A percentile compares a stretch with the other conserved stretches of the same genome.
These are phyloP conservation scores for Glycine latifolia DNA, from an alignment of 306 rosid genomes.

Conservation along the genomic window DNA sequence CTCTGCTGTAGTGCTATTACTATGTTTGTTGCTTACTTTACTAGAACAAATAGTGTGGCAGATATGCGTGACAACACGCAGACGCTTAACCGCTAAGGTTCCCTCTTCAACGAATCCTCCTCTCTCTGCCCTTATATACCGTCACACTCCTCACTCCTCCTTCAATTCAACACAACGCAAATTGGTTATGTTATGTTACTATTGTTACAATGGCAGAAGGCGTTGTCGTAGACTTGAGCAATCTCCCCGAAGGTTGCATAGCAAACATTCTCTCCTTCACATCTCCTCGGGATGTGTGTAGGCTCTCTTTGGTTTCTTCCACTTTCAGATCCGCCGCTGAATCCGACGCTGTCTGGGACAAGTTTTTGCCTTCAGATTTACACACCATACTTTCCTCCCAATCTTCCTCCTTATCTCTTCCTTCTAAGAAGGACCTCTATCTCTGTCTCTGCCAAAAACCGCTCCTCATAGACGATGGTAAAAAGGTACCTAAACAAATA, in stretches of 20 bases:
- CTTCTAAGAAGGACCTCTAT: slow-evolving; percentile 69
- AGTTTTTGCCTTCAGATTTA: slow-evolving; percentile 65
- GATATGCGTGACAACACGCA: neutral
- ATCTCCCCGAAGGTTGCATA: slow-evolving; percentile 76
- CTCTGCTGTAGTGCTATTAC: too few relatives aligned
- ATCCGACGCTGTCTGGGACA: slow-evolving; percentile 77
- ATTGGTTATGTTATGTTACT: too few relatives aligned
- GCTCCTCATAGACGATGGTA: slow-evolving; percentile 65
- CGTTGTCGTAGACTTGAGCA: slow-evolving; percentile 20
- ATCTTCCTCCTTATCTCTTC: neutral
- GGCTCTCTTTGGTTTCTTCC: slow-evolving; percentile 59
- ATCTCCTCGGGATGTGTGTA: slow-evolving; percentile 69
- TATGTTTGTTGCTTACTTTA: too few relatives aligned
- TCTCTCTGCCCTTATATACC: too few relatives aligned
- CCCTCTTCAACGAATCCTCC: too few relatives aligned
- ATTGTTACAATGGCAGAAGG: too few relatives aligned
- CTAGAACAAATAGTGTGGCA: slow-evolving; percentile 22
- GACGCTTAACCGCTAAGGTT: slow-evolving; percentile 49
- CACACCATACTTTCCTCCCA: slow-evolving; percentile 18
- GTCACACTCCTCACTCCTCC: too few relatives aligned
- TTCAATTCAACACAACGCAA: too few relatives aligned
- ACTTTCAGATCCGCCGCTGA: slow-evolving; percentile 78
- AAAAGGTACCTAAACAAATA: slow-evolving; percentile 53
- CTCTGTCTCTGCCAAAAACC: slow-evolving; percentile 60
- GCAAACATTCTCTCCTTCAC: slow-evolving; percentile 71